phyloP scores from a whole-genome alignment of 1,284 basidiomycete genomes.

The Polyporus tsugae region DNA sequence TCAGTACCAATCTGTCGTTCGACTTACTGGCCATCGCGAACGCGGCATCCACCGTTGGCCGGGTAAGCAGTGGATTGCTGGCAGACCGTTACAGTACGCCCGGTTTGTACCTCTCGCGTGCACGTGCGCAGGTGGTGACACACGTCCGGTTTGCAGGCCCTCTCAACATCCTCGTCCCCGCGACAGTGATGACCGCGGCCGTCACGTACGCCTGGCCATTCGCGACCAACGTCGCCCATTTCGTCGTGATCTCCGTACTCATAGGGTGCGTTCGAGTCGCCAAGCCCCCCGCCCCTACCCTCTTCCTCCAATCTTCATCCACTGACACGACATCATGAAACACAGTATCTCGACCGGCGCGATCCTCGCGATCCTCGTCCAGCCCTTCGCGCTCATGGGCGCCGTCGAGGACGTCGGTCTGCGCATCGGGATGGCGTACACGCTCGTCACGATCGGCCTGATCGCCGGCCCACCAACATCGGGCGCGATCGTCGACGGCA shows the following conservation, averaged over 20 bases:
- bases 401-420: constrained; percentile 60
- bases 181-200: constrained; percentile 53
- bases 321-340: constrained; percentile 46
- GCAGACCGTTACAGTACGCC: constrained; percentile 47
- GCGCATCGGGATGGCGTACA: constrained; percentile 59
- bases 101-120: constrained; percentile 13
- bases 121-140: no score
- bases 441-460: constrained; percentile 51
- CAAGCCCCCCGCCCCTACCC: background rate
- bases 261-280: background rate
- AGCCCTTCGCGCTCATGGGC: constrained; percentile 64
- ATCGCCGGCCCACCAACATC: constrained; percentile 60
- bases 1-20: constrained; percentile 46
- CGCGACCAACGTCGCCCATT: constrained; percentile 46
- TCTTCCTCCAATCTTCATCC: background rate
- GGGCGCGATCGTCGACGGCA: constrained; percentile 53
- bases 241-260: constrained; percentile 47
- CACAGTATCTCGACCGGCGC: constrained; percentile 61
- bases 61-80: constrained; percentile 47
- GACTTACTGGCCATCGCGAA: constrained; percentile 56
- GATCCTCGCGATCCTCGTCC: constrained; percentile 59
- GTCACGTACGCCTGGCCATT: constrained; percentile 67
- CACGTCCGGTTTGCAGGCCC: constrained; percentile 45
- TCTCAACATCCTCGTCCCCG: constrained; percentile 62
- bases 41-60: constrained; percentile 49